A percentile compares a stretch with the other conserved stretches of the same genome.
Evolutionary conservation across 345 rosid species (phyloP).

Genomic region (Citrus glauca): DNA sequence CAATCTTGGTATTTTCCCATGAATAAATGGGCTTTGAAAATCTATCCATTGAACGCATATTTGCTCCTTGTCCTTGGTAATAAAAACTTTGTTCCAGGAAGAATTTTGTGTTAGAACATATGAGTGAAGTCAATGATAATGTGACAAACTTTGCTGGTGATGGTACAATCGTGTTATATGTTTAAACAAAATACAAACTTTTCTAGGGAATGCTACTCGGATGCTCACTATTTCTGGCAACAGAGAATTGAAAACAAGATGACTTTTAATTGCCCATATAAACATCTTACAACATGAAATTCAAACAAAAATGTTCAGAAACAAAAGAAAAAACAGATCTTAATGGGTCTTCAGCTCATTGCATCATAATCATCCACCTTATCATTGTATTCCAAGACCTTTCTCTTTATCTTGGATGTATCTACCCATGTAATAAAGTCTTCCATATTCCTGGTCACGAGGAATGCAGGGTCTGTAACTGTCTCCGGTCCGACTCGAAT

Average conservation of each 20-base stretch:
- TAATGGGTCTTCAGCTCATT: slow-evolving; percentile 39
- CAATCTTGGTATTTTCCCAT: neutral
- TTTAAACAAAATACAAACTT: too few relatives aligned
- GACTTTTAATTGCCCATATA: neutral
- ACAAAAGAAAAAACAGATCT: neutral
- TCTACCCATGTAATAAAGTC: slow-evolving; percentile 96
- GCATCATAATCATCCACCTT: slow-evolving; percentile 83
- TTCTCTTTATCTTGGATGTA: slow-evolving; percentile 83
- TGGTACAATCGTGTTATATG: too few relatives aligned
- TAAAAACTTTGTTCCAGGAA: slow-evolving; percentile 1
- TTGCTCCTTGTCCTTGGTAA: slow-evolving; percentile 18
- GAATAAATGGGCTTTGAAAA: neutral
- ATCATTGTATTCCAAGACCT: slow-evolving; percentile 83
- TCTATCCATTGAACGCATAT: neutral
- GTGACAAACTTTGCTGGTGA: neutral
- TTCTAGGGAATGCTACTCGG: too few relatives aligned
- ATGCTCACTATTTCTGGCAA: neutral
- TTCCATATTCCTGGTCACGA: slow-evolving; percentile 90
- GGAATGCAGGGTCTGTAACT: slow-evolving; percentile 79
- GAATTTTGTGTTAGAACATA: neutral
- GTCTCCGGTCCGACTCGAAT: slow-evolving; percentile 91
- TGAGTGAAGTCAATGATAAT: neutral
- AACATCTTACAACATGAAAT: neutral
- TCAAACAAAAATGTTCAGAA: neutral
- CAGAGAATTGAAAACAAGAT: neutral